Conservation (phyloP, 148 eudicot species). For the Selenicereus undatus region DNA sequence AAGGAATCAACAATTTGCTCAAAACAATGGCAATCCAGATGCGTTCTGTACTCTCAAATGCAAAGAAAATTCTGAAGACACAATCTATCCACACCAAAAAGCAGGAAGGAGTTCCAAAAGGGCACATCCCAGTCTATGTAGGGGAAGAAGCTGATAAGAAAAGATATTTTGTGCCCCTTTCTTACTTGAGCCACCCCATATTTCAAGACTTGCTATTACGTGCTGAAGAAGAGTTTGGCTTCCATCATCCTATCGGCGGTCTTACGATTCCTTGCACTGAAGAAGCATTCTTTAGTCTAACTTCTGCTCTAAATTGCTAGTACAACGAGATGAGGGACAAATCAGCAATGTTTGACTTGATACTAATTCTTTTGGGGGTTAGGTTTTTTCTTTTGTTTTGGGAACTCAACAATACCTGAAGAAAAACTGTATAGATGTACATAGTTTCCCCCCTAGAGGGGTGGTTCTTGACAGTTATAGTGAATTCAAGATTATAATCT, state of each 20-base stretch:
- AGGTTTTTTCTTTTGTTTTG: not conserved
- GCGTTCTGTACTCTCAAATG: conserved; percentile 6
- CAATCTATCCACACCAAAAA: conserved; percentile 1
- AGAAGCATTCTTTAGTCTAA: conserved; percentile 11
- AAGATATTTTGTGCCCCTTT: conserved; percentile 23
- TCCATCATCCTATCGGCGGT: conserved; percentile 25
- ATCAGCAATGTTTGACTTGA: not conserved
- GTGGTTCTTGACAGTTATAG: not conserved
- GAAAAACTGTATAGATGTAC: not conserved
- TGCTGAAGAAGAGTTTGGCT: conserved; percentile 25
- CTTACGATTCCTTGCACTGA: conserved; percentile 21
- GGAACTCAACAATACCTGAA: not conserved
- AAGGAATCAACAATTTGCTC: too few relatives aligned
- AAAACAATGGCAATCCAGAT: not conserved
- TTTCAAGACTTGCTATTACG: conserved; percentile 21
- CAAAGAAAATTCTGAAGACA: conserved; percentile 8
- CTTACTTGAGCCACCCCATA: conserved; percentile 21
- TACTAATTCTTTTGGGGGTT: not conserved
- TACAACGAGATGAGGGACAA: not conserved
- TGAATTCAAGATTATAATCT: too few relatives aligned
- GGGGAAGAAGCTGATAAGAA: conserved; percentile 17
- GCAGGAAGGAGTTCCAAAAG: conserved; percentile 22
- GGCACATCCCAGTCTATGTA: conserved; percentile 22
- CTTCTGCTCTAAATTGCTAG: conserved; percentile 10
- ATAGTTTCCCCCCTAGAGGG: not conserved